These are phyloP conservation scores for Tetrapisispora fleetii DNA, from an alignment of 805 yeast species.

Conservation along the genomic window DNA sequence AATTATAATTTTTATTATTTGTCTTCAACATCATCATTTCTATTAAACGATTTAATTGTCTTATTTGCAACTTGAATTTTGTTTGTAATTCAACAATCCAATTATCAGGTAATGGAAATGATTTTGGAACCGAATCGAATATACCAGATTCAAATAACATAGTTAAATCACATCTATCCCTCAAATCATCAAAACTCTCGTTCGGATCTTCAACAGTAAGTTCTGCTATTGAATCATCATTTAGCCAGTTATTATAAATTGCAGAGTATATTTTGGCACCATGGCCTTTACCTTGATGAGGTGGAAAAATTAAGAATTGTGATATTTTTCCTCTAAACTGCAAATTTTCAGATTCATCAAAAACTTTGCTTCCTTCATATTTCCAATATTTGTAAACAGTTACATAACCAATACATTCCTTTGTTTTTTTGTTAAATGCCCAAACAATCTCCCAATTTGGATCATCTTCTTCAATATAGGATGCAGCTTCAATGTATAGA, in stretches of 20 bases:
- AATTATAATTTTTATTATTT: constrained; percentile 37
- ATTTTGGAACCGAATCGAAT: constrained; percentile 20
- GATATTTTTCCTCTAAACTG: constrained; percentile 63
- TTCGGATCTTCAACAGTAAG: constrained; percentile 92
- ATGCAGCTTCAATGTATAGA: constrained; percentile 88
- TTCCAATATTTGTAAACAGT: constrained; percentile 81
- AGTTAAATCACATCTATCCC: constrained; percentile 71
- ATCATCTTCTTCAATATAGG: constrained; percentile 71
- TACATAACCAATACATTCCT: constrained; percentile 61
- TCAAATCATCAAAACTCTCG: constrained; percentile 80
- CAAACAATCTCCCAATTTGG: constrained; percentile 72
- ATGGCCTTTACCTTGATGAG: constrained; percentile 62
- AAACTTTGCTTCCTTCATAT: constrained; percentile 44
- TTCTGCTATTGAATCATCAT: constrained; percentile 46
- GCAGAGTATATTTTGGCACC: constrained; percentile 59
- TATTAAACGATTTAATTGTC: constrained; percentile 67
- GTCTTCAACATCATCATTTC: constrained; percentile 56
- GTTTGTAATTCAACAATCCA: constrained; percentile 36
- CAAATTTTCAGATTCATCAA: constrained; percentile 34
- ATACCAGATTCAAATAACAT: constrained; percentile 33
- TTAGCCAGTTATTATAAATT: constrained; percentile 46
- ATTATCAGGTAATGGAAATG: constrained; percentile 11
- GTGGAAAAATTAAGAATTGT: constrained; percentile 79
- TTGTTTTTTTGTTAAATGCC: constrained; percentile 30
- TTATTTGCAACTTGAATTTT: constrained; percentile 51